Evolutionary conservation across 495 filamentous ascomycete genomes (phyloP).

Genomic region (Tuber umbilicatum): DNA sequence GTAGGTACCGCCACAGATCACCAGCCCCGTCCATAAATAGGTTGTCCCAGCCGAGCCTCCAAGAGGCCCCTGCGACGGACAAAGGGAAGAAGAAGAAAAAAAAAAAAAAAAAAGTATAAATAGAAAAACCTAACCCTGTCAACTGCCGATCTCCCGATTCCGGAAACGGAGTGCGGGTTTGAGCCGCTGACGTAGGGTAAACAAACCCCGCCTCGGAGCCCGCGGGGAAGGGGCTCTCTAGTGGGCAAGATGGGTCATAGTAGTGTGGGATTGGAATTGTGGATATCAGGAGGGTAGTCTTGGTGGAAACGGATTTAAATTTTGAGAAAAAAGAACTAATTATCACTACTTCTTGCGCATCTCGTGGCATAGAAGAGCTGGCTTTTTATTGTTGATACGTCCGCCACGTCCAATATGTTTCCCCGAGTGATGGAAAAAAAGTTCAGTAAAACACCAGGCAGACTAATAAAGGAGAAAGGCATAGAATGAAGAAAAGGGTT

Average conservation of each 20-base stretch:
- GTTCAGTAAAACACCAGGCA: neutral
- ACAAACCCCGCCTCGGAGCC: neutral
- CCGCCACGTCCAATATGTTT: neutral
- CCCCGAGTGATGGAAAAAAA: neutral
- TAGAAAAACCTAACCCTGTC: neutral
- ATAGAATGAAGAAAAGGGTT: neutral
- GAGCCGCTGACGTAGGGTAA: constrained; percentile 2
- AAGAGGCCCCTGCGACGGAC: no score
- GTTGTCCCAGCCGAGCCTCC: neutral
- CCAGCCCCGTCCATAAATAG: neutral
- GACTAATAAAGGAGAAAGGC: constrained; percentile 1
- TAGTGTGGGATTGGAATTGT: no score
- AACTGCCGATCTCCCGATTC: neutral
- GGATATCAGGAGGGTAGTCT: neutral
- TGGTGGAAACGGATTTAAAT: neutral
- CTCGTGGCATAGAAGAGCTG: neutral
- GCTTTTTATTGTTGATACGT: neutral
- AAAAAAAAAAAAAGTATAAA: constrained; percentile 1
- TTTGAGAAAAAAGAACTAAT: neutral
- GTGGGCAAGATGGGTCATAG: neutral
- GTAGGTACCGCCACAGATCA: neutral
- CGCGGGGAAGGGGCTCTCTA: neutral
- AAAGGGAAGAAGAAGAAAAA: neutral
- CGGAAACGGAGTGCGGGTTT: neutral
- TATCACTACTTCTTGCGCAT: neutral